These are phyloP conservation scores for Capsicum chinense DNA, from an alignment of 257 asterid species.

Conservation along the genomic window DNA sequence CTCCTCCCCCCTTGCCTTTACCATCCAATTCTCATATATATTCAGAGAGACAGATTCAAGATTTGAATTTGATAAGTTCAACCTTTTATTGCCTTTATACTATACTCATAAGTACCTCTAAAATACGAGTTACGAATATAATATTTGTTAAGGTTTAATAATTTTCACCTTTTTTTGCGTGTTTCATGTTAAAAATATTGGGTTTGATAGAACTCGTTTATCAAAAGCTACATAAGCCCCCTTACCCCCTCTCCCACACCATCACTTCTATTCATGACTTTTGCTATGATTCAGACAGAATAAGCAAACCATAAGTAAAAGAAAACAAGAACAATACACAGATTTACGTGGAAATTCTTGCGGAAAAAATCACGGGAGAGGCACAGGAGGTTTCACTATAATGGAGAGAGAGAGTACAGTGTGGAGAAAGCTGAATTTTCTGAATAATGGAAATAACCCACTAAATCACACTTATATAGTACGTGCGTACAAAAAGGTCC, in stretches of 20 bases:
- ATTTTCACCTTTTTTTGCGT: neutral
- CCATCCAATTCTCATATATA: neutral
- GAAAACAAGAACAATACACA: no score
- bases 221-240: neutral
- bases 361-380: no score
- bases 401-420: no score
- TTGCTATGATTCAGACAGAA: no score
- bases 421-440: no score
- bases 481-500: no score
- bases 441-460: no score
- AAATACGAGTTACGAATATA: neutral
- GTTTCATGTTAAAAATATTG: neutral
- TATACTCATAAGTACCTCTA: neutral
- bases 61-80: neutral
- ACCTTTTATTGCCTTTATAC: neutral
- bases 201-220: neutral
- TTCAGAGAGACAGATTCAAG: neutral
- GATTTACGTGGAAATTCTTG: no score
- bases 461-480: no score
- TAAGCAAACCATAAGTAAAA: no score
- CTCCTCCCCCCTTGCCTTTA: neutral
- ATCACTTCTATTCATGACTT: neutral
- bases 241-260: neutral
- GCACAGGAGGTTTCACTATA: no score
- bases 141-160: neutral